Evolutionary conservation across 164 flowering plant genomes (phyloP).

Genomic region (Sextonia rubra): DNA sequence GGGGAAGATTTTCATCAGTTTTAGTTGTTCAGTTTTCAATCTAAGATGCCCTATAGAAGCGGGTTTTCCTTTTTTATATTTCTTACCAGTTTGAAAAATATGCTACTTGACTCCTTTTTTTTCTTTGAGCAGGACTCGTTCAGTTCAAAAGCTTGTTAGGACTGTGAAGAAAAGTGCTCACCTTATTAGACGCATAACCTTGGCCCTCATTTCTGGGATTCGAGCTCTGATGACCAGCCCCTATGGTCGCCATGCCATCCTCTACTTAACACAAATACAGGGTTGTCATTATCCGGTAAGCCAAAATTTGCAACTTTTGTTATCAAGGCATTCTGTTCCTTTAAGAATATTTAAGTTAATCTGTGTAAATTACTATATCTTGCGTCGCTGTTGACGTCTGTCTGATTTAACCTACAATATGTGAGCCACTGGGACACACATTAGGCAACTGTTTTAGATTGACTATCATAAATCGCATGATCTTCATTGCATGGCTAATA

Average conservation of each 20-base stretch:
- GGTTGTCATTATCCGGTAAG: constrained; percentile 2
- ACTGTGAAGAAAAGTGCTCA: not conserved
- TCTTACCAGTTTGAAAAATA: not conserved
- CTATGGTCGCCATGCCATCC: not conserved
- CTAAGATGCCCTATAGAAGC: not conserved
- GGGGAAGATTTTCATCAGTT: too few relatives aligned
- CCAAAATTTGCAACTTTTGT: not conserved
- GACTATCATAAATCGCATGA: too few relatives aligned
- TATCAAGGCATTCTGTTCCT: too few relatives aligned
- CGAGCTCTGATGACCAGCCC: not conserved
- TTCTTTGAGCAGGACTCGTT: constrained; percentile 6
- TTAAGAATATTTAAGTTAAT: too few relatives aligned
- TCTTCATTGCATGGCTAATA: too few relatives aligned
- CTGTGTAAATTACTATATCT: too few relatives aligned
- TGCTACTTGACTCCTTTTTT: not conserved
- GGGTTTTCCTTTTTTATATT: too few relatives aligned
- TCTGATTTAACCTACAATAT: too few relatives aligned
- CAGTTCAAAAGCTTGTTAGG: constrained; percentile 8
- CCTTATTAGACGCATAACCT: not conserved
- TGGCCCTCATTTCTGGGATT: not conserved
- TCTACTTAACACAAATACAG: not conserved
- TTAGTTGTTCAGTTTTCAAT: too few relatives aligned
- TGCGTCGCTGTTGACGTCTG: too few relatives aligned
- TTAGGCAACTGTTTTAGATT: too few relatives aligned
- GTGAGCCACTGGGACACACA: too few relatives aligned